Evolutionary conservation across 768 basidiomycete genomes (phyloP).

Genomic region (Candolleomyces eurysporus): DNA sequence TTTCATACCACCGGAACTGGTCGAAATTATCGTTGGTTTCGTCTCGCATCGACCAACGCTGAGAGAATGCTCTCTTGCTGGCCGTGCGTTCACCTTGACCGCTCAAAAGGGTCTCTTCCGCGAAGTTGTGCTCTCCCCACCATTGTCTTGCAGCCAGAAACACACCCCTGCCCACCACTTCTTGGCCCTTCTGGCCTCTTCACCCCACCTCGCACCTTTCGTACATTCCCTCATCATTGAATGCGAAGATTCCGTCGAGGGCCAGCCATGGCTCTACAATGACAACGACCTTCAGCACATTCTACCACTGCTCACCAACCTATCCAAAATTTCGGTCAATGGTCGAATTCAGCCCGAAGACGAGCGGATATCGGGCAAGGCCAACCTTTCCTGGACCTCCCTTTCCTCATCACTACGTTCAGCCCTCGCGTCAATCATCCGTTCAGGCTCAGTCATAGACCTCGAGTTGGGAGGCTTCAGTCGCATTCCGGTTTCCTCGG

Average conservation of each 20-base stretch:
- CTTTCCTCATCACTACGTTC: slow-evolving; percentile 8
- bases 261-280: slow-evolving; percentile 11
- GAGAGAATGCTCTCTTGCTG: slow-evolving; percentile 2
- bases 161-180: slow-evolving; percentile 10
- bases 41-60: slow-evolving; percentile 3
- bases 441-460: slow-evolving; percentile 9
- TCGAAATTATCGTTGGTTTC: slow-evolving; percentile 9
- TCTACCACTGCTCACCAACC: slow-evolving; percentile 4
- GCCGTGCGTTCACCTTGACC: slow-evolving; percentile 1
- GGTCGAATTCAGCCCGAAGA: slow-evolving; percentile 6
- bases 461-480: slow-evolving; percentile 12
- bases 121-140: slow-evolving; percentile 9
- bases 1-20: slow-evolving; percentile 7
- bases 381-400: slow-evolving; percentile 13
- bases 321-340: slow-evolving; percentile 9
- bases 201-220: slow-evolving; percentile 8
- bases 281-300: slow-evolving; percentile 11
- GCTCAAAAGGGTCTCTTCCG: slow-evolving; percentile 7
- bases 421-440: slow-evolving; percentile 7
- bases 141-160: slow-evolving; percentile 1
- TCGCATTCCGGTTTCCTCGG: slow-evolving; percentile 10
- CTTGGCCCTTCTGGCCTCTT: slow-evolving; percentile 4
- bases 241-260: slow-evolving; percentile 9
- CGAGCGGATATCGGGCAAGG: slow-evolving; percentile 5
- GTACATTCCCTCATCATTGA: slow-evolving; percentile 9